Percentiles rank a stretch among this genome's conserved stretches.
phyloP scores from a whole-genome alignment of 2,329 filamentous ascomycete species.

The Plenodomus tracheiphilus region DNA sequence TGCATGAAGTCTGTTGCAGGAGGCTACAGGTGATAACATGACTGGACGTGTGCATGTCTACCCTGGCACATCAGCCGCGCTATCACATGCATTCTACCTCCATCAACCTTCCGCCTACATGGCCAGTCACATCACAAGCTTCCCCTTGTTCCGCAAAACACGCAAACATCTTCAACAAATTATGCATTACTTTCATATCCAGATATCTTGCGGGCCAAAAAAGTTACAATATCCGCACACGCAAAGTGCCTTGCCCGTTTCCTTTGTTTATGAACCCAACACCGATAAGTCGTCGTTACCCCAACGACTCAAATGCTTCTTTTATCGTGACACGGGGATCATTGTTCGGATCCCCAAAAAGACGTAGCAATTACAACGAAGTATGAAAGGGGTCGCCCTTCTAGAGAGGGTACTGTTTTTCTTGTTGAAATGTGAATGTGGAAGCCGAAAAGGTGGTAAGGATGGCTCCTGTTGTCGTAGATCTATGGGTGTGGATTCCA shows the following conservation, averaged over 20 bases:
- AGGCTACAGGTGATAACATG: too few species aligned
- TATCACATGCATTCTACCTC: not conserved
- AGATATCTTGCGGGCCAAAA: not conserved
- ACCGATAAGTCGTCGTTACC: slow-evolving; percentile 12
- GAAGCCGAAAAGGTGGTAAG: slow-evolving; percentile 2
- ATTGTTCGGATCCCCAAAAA: slow-evolving; percentile 9
- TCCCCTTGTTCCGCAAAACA: too few species aligned
- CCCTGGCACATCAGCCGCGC: not conserved
- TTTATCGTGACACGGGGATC: slow-evolving; percentile 25
- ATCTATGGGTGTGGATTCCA: not conserved
- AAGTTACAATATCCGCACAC: not conserved
- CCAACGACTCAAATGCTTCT: slow-evolving; percentile 17
- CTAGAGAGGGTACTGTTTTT: slow-evolving; percentile 4
- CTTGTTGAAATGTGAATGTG: not conserved
- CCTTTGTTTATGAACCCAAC: slow-evolving; percentile 6
- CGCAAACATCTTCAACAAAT: not conserved
- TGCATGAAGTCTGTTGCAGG: too few species aligned
- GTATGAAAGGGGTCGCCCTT: slow-evolving; percentile 15
- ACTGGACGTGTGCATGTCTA: too few species aligned
- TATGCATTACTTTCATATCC: not conserved
- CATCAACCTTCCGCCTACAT: too few species aligned
- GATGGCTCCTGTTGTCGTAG: slow-evolving; percentile 6
- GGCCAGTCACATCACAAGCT: not conserved
- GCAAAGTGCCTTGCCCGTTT: not conserved
- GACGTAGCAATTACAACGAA: slow-evolving; percentile 26